Evolutionary conservation across 192 early-diverging fungal species (phyloP).

Genomic region (Cetraspora pellucida): DNA sequence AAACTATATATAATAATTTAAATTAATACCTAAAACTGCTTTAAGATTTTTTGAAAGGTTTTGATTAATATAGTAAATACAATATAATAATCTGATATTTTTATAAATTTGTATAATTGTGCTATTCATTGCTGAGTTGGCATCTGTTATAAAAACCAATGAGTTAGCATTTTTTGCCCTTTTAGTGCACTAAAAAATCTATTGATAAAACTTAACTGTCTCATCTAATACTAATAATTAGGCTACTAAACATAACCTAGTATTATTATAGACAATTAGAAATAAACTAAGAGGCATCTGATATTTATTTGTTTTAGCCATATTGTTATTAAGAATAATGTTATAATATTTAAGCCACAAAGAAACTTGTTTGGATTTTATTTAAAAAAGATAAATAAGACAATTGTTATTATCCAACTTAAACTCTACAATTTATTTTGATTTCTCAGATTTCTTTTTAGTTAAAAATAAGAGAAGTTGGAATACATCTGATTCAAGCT

Average conservation of each 20-base stretch:
- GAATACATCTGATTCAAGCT: background rate
- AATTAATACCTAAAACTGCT: too few relatives aligned
- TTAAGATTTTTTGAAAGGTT: too few relatives aligned
- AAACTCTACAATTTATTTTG: conserved; percentile 18
- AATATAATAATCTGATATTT: background rate
- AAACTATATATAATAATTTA: too few relatives aligned
- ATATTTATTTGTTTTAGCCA: too few relatives aligned
- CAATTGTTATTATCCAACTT: conserved; percentile 6
- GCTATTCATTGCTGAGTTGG: background rate
- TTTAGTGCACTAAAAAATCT: conserved; percentile 5
- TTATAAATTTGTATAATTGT: conserved; percentile 13
- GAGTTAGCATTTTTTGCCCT: background rate
- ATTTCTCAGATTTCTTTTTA: too few relatives aligned
- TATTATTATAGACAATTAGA: conserved; percentile 18
- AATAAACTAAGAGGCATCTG: background rate
- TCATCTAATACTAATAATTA: conserved; percentile 1
- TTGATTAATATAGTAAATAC: too few relatives aligned
- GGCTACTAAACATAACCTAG: background rate
- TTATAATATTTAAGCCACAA: background rate
- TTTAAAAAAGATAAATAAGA: background rate
- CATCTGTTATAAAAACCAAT: too few relatives aligned
- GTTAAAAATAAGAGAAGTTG: background rate
- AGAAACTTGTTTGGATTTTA: background rate
- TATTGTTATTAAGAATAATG: conserved; percentile 17
- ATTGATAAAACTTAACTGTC: conserved; percentile 17